Evolutionary conservation across 208 protist genomes (phyloP).

Genomic region (Acanthamoeba culbertsoni): DNA sequence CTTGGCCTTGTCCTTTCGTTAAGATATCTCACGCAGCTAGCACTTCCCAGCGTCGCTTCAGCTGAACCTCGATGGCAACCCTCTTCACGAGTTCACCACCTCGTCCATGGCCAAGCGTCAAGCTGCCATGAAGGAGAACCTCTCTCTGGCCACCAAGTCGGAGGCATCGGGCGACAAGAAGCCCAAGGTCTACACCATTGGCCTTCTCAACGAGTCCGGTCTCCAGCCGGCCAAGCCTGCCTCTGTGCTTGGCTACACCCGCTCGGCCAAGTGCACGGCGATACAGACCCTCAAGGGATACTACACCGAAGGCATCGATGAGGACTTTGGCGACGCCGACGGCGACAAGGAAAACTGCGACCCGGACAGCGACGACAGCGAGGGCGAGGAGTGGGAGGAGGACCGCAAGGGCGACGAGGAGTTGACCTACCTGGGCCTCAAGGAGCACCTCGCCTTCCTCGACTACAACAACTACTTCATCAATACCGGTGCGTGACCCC

Average conservation of each 20-base stretch:
- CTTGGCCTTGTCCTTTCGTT: neutral
- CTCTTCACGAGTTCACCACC: constrained; percentile 2
- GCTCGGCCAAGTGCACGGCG: constrained; percentile 31
- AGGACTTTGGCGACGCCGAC: neutral
- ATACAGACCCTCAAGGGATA: constrained; percentile 22
- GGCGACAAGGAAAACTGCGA: constrained; percentile 14
- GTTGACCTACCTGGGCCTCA: neutral
- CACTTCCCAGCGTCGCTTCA: constrained; percentile 12
- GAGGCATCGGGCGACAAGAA: neutral
- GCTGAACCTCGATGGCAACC: constrained; percentile 12
- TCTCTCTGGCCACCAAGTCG: neutral
- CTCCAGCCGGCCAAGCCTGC: neutral
- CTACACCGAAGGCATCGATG: neutral
- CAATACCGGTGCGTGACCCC: constrained; percentile 34
- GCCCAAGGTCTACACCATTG: constrained; percentile 34
- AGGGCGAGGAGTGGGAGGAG: constrained; percentile 41
- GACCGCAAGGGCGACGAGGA: constrained; percentile 6
- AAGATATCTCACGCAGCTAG: neutral
- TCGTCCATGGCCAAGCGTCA: constrained; percentile 39
- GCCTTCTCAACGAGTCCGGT: neutral
- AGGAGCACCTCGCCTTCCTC: constrained; percentile 39
- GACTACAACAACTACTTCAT: constrained; percentile 55
- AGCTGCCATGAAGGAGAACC: neutral
- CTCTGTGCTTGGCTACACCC: constrained; percentile 2
- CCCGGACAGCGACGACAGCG: neutral